Evolutionary conservation across 1,284 basidiomycete genomes (phyloP).

Genomic region (Fomitopsis schrenkii): DNA sequence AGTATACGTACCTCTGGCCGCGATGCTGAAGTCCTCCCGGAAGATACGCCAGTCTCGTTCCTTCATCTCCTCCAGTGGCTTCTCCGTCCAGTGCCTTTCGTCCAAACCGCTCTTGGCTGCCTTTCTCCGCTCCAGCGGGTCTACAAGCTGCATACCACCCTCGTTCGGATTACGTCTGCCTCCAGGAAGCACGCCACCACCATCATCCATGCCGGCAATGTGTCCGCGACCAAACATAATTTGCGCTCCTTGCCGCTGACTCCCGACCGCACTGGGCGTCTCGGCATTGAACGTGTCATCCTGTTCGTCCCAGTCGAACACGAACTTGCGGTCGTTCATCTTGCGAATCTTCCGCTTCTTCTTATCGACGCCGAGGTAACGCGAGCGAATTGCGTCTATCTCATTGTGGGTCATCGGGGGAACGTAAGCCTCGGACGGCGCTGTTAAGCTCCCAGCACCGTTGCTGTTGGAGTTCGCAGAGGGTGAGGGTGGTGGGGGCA

Average conservation of each 20-base stretch:
- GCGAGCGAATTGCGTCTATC: conserved; percentile 73
- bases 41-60: conserved; percentile 99
- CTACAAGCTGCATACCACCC: conserved; percentile 56
- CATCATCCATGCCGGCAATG: conserved; percentile 84
- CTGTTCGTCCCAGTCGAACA: conserved; percentile 97
- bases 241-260: conserved; percentile 72
- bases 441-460: conserved; percentile 16
- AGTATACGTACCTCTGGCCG: conserved; percentile 65
- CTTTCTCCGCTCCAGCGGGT: conserved; percentile 76
- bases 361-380: conserved; percentile 88
- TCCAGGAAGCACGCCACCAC: conserved; percentile 37
- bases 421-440: conserved; percentile 45
- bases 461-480: conserved; percentile 10
- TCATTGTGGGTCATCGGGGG: conserved; percentile 76
- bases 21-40: conserved; percentile 96
- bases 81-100: conserved; percentile 98
- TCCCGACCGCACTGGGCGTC: conserved; percentile 58
- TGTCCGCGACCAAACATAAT: conserved; percentile 84
- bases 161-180: conserved; percentile 27
- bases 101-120: conserved; percentile 83
- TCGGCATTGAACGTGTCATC: conserved; percentile 84
- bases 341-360: conserved; percentile 93
- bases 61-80: conserved; percentile 90
- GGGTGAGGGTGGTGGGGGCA: conserved; percentile 38
- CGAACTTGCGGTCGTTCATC: conserved; percentile 92